Evolutionary conservation across 805 yeast genomes (phyloP), one percentile per base, ranked within the genome.

Genomic region (Pichia heedii): DNA sequence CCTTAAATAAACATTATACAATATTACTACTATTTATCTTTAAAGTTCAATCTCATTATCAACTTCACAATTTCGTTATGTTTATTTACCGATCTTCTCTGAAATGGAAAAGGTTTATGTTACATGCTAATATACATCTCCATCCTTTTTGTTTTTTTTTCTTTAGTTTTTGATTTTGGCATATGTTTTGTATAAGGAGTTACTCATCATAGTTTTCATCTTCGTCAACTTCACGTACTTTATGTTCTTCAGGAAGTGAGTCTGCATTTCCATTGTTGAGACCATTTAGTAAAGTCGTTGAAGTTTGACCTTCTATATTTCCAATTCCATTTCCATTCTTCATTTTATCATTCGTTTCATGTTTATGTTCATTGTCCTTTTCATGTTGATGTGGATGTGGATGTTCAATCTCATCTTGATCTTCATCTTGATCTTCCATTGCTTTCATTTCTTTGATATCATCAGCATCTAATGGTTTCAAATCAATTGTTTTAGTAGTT

Each of bases 131-230:
- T 27, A 27, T 27, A 27, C 32, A 27, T 11, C 15, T 8, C 16
- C 15, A 13, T 27, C 13, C 15, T 8, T n/a, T 8, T 15, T 24
- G 7, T 24, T 24, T 24, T 24, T 24, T 24, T 24, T 24, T 11
- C 27, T 24, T 24, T 24, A 8, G 7, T 24, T 24, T 24, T 24
- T 24, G 10, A 24, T 7, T 24, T 24, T 8, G 10, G 11, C 7
- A 8, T 11, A 24, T 24, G 27, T 24, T 8, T 8, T 8, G 11
- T 24, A 8, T 24, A 24, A 11, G 43, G 49, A 12, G 52, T 19
- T 54, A 63, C 21, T 61, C 68, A 44, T 63, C 68, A 41, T 63
- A 63, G 45, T 63, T 58, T 37, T 63, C 68, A 48, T 63, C 68
- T 47, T 63, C 68, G 27, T 63, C 66, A 19, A 63, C 53, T 33